phyloP scores from a whole-genome alignment of 1,284 basidiomycete genomes.

The Apiotrichum domesticum region DNA sequence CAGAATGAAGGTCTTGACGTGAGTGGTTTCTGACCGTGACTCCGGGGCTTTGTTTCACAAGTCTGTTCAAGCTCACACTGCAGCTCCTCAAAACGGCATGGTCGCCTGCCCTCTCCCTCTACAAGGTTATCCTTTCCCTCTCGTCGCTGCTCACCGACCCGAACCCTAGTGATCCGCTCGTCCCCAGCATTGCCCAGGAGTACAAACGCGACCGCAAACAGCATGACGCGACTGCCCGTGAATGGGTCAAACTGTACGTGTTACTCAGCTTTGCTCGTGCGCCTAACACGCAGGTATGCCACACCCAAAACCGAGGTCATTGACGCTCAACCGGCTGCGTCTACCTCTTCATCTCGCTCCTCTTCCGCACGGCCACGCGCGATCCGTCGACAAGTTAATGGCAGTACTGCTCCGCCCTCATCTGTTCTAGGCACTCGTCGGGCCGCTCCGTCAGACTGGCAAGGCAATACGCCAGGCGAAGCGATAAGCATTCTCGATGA shows the following conservation, averaged over 20 bases:
- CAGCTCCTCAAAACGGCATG: slow-evolving; percentile 82
- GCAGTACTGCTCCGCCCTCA: slow-evolving; percentile 6
- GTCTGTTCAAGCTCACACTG: slow-evolving; percentile 26
- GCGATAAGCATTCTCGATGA: slow-evolving; percentile 2
- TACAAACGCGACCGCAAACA: slow-evolving; percentile 85
- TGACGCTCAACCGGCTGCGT: neutral
- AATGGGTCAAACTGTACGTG: slow-evolving; percentile 87
- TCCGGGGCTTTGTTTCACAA: neutral
- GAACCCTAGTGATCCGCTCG: slow-evolving; percentile 76
- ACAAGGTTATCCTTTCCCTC: slow-evolving; percentile 89
- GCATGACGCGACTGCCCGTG: slow-evolving; percentile 85
- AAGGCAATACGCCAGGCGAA: slow-evolving; percentile 15
- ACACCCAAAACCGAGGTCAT: slow-evolving; percentile 18
- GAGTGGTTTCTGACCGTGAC: slow-evolving; percentile 10
- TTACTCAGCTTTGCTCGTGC: too few relatives aligned
- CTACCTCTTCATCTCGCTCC: slow-evolving; percentile 6
- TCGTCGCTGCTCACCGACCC: slow-evolving; percentile 96
- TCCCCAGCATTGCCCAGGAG: slow-evolving; percentile 57
- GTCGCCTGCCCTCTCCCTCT: slow-evolving; percentile 83
- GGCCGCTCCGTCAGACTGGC: neutral
- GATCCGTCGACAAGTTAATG: slow-evolving; percentile 11
- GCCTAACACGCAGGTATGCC: slow-evolving; percentile 24
- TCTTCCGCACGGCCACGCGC: slow-evolving; percentile 11
- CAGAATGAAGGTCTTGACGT: slow-evolving; percentile 39
- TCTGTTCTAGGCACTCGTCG: slow-evolving; percentile 10